Percentiles rank a stretch among this genome's conserved stretches.
These are phyloP conservation scores for Venturia nashicola DNA, from an alignment of 2,329 filamentous ascomycete genomes.

Conservation along the genomic window DNA sequence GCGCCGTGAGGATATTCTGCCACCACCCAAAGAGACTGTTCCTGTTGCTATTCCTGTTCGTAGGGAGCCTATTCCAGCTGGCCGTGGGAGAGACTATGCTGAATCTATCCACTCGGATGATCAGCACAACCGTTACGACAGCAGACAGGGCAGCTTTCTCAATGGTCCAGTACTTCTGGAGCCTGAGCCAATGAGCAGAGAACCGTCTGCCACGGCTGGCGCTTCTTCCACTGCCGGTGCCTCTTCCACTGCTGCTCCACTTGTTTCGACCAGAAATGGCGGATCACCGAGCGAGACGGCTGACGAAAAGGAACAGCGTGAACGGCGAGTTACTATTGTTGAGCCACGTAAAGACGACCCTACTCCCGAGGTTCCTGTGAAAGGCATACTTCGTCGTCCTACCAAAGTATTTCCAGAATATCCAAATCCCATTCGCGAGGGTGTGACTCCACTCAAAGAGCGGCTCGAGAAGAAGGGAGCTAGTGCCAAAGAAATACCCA, in stretches of 20 bases:
- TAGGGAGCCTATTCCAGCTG: background rate
- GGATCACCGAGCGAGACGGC: background rate
- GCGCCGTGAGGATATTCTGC: constrained; percentile 2
- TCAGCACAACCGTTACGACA: constrained; percentile 2
- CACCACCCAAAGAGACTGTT: background rate
- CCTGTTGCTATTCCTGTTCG: background rate
- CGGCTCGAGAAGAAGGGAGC: constrained; percentile 35
- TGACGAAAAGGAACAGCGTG: background rate
- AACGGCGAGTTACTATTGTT: constrained; percentile 42
- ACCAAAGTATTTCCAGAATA: constrained; percentile 79
- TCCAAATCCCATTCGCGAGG: constrained; percentile 69
- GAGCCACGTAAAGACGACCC: constrained; percentile 51
- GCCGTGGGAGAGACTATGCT: background rate
- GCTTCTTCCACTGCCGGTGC: background rate
- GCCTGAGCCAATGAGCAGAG: background rate
- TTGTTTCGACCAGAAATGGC: background rate
- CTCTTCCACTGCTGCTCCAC: background rate
- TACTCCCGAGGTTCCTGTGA: constrained; percentile 34
- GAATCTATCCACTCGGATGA: background rate
- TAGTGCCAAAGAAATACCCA: constrained; percentile 56
- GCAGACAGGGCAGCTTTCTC: background rate
- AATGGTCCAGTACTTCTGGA: background rate
- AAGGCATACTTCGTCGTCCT: constrained; percentile 76
- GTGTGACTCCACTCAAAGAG: constrained; percentile 88
- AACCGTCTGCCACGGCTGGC: background rate